Evolutionary conservation across 2,329 filamentous ascomycete species (phyloP).

Genomic region (Penicillium sp.): DNA sequence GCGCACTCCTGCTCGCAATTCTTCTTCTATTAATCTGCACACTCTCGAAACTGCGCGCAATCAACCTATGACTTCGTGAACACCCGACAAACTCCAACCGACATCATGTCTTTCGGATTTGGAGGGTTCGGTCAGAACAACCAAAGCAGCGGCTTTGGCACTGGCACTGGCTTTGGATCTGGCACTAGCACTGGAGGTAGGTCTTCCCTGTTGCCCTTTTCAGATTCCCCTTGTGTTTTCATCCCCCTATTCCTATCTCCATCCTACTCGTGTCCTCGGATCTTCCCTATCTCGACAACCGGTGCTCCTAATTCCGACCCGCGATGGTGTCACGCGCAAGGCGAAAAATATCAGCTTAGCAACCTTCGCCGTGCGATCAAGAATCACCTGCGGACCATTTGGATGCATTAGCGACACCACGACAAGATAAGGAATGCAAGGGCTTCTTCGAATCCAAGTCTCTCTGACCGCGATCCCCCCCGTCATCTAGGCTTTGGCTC

Average conservation of each 20-base stretch:
- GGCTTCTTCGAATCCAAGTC: constrained; percentile 30
- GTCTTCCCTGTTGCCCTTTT: constrained; percentile 16
- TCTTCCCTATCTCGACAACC: constrained; percentile 17
- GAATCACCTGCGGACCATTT: constrained; percentile 19
- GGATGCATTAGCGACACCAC: constrained; percentile 28
- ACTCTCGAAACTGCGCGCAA: constrained; percentile 6
- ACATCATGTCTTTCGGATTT: constrained; percentile 46
- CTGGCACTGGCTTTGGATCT: constrained; percentile 36
- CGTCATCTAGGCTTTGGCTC: constrained; percentile 43
- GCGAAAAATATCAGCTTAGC: constrained; percentile 11
- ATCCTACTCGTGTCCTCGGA: constrained; percentile 10
- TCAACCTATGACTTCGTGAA: constrained; percentile 32
- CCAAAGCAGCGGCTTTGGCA: constrained; percentile 43
- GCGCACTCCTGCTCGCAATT: constrained; percentile 7
- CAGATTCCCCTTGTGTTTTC: constrained; percentile 4
- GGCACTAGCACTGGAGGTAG: constrained; percentile 36
- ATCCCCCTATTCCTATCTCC: constrained; percentile 3
- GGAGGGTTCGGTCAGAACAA: constrained; percentile 61
- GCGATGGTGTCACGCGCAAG: constrained; percentile 25
- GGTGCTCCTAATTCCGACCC: constrained; percentile 33
- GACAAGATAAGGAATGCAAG: constrained; percentile 32
- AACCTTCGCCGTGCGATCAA: constrained; percentile 15
- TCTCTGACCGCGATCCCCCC: constrained; percentile 39
- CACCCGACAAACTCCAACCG: constrained; percentile 21
- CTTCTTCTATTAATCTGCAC: constrained; percentile 2